Evolutionary conservation across 495 filamentous ascomycete species (phyloP).

Genomic region (Aspergillus asperescens): DNA sequence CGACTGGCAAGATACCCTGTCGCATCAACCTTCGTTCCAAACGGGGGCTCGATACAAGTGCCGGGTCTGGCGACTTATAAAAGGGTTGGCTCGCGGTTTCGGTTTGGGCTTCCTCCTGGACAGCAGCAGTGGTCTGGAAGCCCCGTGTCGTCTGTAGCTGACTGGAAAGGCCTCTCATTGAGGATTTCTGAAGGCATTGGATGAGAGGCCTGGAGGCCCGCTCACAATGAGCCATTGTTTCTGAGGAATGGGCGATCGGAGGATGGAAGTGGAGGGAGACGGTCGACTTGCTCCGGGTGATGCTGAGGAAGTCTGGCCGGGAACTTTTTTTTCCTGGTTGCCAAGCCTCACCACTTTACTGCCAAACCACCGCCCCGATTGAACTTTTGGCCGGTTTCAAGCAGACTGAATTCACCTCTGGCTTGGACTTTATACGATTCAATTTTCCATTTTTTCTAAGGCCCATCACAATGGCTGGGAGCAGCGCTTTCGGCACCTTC

Average conservation of each 20-base stretch:
- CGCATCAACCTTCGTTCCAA: slow-evolving; percentile 56
- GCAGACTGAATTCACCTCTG: slow-evolving; percentile 9
- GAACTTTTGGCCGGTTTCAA: slow-evolving; percentile 35
- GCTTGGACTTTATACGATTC: not conserved
- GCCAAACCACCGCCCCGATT: slow-evolving; percentile 30
- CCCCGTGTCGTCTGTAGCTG: slow-evolving; percentile 33
- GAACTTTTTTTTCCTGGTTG: slow-evolving; percentile 37
- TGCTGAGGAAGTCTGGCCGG: slow-evolving; percentile 20
- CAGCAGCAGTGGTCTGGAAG: slow-evolving; percentile 36
- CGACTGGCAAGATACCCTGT: slow-evolving; percentile 57
- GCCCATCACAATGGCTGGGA: slow-evolving; percentile 36
- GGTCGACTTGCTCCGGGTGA: slow-evolving; percentile 12
- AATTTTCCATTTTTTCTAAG: not conserved
- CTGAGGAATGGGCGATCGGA: slow-evolving; percentile 13
- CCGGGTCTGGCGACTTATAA: slow-evolving; percentile 43
- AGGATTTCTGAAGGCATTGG: slow-evolving; percentile 54
- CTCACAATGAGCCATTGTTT: slow-evolving; percentile 63
- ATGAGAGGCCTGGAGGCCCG: slow-evolving; percentile 62
- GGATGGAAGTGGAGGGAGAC: slow-evolving; percentile 7
- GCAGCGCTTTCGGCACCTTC: slow-evolving; percentile 33
- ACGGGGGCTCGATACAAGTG: slow-evolving; percentile 47
- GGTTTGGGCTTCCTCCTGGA: slow-evolving; percentile 36
- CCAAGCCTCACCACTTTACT: slow-evolving; percentile 35
- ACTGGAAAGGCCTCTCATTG: slow-evolving; percentile 28
- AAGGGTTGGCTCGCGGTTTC: slow-evolving; percentile 33